A percentile compares a stretch with the other conserved stretches of the same genome.
phyloP scores from a whole-genome alignment of 2,329 filamentous ascomycete species.

The Mycocentrospora acerina region DNA sequence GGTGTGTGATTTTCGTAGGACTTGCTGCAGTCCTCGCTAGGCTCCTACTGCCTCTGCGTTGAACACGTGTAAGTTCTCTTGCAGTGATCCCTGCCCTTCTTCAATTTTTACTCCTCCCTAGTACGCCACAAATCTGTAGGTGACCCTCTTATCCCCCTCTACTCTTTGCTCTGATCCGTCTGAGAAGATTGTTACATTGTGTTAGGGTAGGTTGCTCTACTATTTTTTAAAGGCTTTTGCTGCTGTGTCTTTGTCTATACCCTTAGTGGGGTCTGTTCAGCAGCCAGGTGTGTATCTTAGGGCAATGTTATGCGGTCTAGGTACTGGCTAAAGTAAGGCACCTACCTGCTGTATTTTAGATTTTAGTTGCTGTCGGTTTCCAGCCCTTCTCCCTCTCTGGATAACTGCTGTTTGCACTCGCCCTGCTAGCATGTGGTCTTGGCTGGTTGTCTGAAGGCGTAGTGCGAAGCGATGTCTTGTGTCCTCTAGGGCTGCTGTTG shows the following conservation, averaged over 20 bases:
- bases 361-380: neutral
- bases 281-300: neutral
- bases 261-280: neutral
- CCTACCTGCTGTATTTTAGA: conserved; percentile 1
- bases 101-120: neutral
- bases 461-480: neutral
- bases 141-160: conserved; percentile 1
- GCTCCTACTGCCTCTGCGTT: conserved; percentile 6
- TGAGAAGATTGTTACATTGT: conserved; percentile 8
- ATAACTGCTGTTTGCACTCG: neutral
- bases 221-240: conserved; percentile 1
- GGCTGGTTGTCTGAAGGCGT: neutral
- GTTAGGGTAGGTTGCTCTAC: neutral
- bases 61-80: conserved; percentile 2
- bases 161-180: conserved; percentile 6
- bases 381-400: conserved; percentile 1
- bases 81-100: neutral
- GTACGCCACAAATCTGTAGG: conserved; percentile 6
- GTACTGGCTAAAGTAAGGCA: neutral
- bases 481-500: neutral
- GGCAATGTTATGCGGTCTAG: neutral
- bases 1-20: neutral
- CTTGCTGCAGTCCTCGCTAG: neutral
- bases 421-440: neutral
- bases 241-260: neutral